Conservation (phyloP, 768 basidiomycete genomes). For the Imleria badia region DNA sequence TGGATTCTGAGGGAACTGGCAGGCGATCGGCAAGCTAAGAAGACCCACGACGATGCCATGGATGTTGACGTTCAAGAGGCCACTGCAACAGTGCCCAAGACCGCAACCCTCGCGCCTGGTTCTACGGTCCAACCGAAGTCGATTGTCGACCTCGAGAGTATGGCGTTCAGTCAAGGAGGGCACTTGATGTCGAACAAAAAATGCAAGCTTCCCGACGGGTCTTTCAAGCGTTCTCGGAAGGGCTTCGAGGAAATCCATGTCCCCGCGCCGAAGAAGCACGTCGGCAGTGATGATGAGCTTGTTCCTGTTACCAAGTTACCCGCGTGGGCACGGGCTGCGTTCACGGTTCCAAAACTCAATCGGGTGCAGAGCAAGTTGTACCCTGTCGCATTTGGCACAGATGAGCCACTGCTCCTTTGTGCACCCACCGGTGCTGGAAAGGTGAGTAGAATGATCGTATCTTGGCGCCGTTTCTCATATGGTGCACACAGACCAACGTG, state of each 20-base stretch:
- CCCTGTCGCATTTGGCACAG: constrained; percentile 91
- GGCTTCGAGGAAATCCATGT: constrained; percentile 99
- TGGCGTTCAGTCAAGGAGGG: constrained; percentile 96
- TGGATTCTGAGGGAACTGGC: constrained; percentile 92
- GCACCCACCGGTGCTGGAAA: constrained; percentile 99
- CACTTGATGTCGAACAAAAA: constrained; percentile 99
- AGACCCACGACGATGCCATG: constrained; percentile 59
- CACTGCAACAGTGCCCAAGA: constrained; percentile 59
- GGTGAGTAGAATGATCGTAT: constrained; percentile 45
- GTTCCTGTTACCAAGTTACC: constrained; percentile 76
- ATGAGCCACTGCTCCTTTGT: constrained; percentile 93
- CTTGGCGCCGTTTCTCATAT: constrained; percentile 5
- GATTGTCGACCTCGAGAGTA: constrained; percentile 84
- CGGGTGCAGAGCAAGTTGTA: constrained; percentile 91
- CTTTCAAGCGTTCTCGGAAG: constrained; percentile 94
- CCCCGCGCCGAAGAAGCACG: constrained; percentile 83
- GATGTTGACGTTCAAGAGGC: constrained; percentile 68
- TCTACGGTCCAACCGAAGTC: constrained; percentile 83
- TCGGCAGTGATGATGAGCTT: constrained; percentile 58
- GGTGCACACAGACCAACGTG: constrained; percentile 78
- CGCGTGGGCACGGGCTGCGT: constrained; percentile 84
- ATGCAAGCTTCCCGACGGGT: constrained; percentile 95
- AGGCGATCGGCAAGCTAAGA: constrained; percentile 72
- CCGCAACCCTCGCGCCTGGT: constrained; percentile 84
- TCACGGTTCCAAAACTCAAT: constrained; percentile 80